Base-by-base conservation (phyloP, 2,329 filamentous ascomycete species). In the Microsporum ferrugineum region DNA sequence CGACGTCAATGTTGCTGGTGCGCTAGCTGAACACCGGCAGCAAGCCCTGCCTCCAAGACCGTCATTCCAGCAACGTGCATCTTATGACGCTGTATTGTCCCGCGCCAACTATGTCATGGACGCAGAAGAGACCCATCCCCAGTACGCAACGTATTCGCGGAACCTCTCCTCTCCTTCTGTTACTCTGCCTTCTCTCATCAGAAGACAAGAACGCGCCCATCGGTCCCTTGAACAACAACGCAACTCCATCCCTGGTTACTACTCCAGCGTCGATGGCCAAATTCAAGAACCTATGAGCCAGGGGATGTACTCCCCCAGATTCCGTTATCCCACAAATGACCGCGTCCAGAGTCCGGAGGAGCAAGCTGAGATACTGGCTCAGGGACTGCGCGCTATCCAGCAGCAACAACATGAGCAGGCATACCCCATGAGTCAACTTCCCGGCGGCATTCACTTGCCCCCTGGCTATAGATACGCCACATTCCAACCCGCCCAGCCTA, bases 341-440 rank as follows among this genome's bases (percentile, higher is more conserved):
- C 12, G 34, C 23, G 31, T 29, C 45, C 71, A 65, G 53, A 70
- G 70, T 23, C 69, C 73, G 33, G 75, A 77, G 38, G 76, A 71
- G 14, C 79, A 79, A 64, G 68, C 74, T 31, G 75, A 72, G 1
- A 68, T 77, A 23, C 69, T 82, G 33, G 79, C 82, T 60, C 77
- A 77, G 61, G 79, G 79, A 63, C 68, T 82, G 23, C 73, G 76
- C 14, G 76, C 76, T 17, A 72, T 79, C 57, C 77, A 81, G 63
- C 70, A 75, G 49, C 76, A 76, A 5, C 68, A 71, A 27, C 49
- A 53, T 12, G 49, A 53, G 27, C 49, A 53, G 5, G 27, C 17
- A 8, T 53, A 53, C 49, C 12, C 49, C 27, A 33, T 53, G 49
- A 53, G 27, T 14, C 49, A 53, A 31, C 12, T 53, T 0, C 49